Evolutionary conservation across 23 red algal genomes (phyloP).

Genomic region (Gracilaria caudata): DNA sequence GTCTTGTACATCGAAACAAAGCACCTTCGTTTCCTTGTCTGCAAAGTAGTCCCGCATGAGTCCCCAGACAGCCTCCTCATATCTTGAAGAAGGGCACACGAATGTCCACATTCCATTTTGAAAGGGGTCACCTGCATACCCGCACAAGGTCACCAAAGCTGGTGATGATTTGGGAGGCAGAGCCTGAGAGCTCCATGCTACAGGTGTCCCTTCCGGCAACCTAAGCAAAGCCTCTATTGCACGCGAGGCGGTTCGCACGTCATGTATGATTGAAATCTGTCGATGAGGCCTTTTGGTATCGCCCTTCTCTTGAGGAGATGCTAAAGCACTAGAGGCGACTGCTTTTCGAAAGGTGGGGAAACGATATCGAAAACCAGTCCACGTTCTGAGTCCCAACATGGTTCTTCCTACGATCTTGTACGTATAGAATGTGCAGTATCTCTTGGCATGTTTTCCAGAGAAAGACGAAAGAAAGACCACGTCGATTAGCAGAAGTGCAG

Average conservation of each 20-base stretch:
- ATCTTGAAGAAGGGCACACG: background rate
- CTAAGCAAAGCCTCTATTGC: constrained; percentile 23
- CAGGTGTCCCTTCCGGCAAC: constrained; percentile 11
- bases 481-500: no score
- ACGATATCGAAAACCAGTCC: background rate
- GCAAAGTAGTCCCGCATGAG: constrained; percentile 30
- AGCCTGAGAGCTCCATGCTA: constrained; percentile 34
- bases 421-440: background rate
- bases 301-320: background rate
- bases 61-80: constrained; percentile 19
- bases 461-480: no score
- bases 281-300: background rate
- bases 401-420: background rate
- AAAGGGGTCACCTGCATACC: background rate
- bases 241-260: constrained; percentile 9
- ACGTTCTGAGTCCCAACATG: background rate
- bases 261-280: background rate
- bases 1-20: background rate
- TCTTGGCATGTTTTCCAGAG: no score
- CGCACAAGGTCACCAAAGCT: constrained; percentile 15
- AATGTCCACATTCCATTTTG: background rate
- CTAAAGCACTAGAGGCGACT: background rate
- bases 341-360: background rate
- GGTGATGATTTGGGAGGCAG: background rate
- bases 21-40: background rate